Evolutionary conservation across 2,329 filamentous ascomycete genomes (phyloP).

Genomic region (Aspergillus cejpii): DNA sequence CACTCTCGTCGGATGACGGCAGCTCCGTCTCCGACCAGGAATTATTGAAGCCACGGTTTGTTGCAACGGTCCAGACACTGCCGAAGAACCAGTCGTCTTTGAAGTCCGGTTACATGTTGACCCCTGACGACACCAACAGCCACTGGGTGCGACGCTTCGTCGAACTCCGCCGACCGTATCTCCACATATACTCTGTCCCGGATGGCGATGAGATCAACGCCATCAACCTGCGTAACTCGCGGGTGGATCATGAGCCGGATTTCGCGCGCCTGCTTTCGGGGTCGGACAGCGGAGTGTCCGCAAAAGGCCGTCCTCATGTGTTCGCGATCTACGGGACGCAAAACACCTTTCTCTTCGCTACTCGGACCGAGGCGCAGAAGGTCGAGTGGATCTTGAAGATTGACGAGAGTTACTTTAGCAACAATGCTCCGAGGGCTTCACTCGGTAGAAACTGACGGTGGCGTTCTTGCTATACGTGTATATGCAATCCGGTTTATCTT

Average conservation of each 20-base stretch:
- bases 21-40: constrained; percentile 27
- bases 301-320: constrained; percentile 57
- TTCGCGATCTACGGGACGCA: constrained; percentile 92
- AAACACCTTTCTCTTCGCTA: constrained; percentile 92
- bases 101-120: constrained; percentile 82
- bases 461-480: no score
- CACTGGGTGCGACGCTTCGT: constrained; percentile 91
- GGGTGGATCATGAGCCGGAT: constrained; percentile 88
- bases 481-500: no score
- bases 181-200: constrained; percentile 78
- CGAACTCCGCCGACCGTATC: constrained; percentile 81
- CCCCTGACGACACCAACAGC: constrained; percentile 67
- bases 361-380: constrained; percentile 82
- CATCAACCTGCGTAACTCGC: constrained; percentile 78
- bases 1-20: constrained; percentile 20
- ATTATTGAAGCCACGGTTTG: constrained; percentile 55
- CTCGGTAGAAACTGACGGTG: constrained; percentile 21
- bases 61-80: constrained; percentile 69
- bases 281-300: constrained; percentile 31
- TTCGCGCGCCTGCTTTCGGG: constrained; percentile 64
- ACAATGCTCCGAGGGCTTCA: constrained; percentile 22
- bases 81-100: constrained; percentile 74
- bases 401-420: constrained; percentile 67
- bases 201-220: constrained; percentile 87
- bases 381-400: constrained; percentile 95